Evolutionary conservation across 2,329 filamentous ascomycete genomes (phyloP).

Genomic region (Trichoderma sp.): DNA sequence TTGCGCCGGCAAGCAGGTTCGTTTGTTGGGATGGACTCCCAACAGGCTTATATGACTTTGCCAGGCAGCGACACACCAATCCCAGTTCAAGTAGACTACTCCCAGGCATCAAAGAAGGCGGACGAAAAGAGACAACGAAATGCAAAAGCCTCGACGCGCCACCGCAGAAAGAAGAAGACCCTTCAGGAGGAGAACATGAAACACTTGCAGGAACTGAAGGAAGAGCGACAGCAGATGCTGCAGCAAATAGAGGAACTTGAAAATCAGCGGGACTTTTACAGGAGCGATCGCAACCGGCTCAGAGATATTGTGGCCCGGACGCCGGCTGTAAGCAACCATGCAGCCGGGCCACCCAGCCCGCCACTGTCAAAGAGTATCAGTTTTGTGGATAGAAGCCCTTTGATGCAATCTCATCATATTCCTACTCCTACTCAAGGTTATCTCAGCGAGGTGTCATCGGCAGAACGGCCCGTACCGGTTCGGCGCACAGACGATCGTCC

Average conservation of each 20-base stretch:
- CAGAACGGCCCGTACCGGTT: conserved; percentile 52
- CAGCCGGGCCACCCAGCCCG: conserved; percentile 58
- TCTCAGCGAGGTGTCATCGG: conserved; percentile 48
- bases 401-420: conserved; percentile 35
- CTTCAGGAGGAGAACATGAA: conserved; percentile 73
- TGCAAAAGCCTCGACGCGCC: conserved; percentile 81
- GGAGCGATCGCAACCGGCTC: conserved; percentile 71
- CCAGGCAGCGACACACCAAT: conserved; percentile 49
- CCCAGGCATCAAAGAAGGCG: conserved; percentile 78
- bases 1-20: conserved; percentile 39
- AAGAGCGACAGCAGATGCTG: conserved; percentile 67
- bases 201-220: conserved; percentile 70
- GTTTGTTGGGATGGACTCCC: conserved; percentile 40
- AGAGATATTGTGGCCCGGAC: conserved; percentile 66
- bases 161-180: conserved; percentile 80
- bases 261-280: conserved; percentile 73
- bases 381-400: conserved; percentile 46
- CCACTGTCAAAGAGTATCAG: conserved; percentile 42
- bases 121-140: conserved; percentile 87
- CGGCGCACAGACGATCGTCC: conserved; percentile 54
- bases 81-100: conserved; percentile 73
- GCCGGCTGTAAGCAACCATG: conserved; percentile 58
- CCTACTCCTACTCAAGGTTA: conserved; percentile 42
- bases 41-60: conserved; percentile 46
- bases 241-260: conserved; percentile 56